Evolutionary conservation across 441 rosid species (phyloP), one percentile per base, ranked within the genome.

Genomic region (Manihot esculenta): DNA sequence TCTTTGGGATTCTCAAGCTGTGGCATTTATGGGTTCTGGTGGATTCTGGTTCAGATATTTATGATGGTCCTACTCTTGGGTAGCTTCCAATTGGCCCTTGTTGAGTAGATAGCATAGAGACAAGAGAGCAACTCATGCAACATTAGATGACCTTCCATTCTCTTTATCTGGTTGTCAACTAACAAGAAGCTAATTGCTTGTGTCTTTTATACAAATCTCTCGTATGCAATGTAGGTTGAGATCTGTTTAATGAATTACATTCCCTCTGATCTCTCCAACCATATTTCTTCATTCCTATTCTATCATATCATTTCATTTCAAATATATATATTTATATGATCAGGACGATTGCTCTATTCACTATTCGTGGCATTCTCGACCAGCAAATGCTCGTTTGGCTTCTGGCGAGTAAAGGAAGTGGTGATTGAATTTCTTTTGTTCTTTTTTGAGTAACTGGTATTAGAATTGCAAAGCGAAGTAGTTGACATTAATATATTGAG

Each of bases 1-100:
- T 79, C 86, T 70, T 77, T 56, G 84, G 94, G 91, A 78, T 80
- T 59, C 71, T 75, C 87, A 74, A 83, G 77, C 70, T 24, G 42
- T 30, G 72, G 56, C 10, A 50, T 73, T 66, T 49, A 54, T 72
- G 85, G 79, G 71, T 70, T 80, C n/a, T 50, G 73, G 71, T 72
- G 61, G 76, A 60, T 80, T 56, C 50, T 80, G 30, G n/a, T 78
- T 33, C 64, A 78, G 27, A 11, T 67, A 45, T 56, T 65, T 23
- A 62, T 64, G 66, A 62, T 69, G 73, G 72, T 70, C 64, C 70
- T 71, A 12, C 21, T 81, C 17, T 68, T 78, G 51, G 61, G 48
- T 75, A 56, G 42, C 51, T 70, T 53, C 59, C 21, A 18, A 30
- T 70, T 80, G 75, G 57, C 33, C 68, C 49, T 61, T 4, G 44